Percentiles rank a stretch among this genome's conserved stretches.
Evolutionary conservation across 2,329 filamentous ascomycete genomes (phyloP).

Genomic region (Podosphaera aphanis): DNA sequence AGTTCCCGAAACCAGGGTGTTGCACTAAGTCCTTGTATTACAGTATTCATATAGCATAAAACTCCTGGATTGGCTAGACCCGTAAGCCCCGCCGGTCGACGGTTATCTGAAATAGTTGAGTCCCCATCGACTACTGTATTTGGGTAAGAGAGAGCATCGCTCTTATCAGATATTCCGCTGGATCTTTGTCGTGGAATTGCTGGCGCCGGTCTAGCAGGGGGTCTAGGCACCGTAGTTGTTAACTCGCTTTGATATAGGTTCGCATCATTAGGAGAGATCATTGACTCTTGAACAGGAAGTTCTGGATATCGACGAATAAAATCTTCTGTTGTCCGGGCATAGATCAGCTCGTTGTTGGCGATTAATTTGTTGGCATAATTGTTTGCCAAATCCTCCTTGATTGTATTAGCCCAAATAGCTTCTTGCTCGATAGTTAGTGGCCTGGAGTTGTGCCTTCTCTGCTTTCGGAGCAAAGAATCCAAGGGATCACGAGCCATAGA

Average conservation of each 20-base stretch:
- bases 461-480: conserved; percentile 9
- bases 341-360: conserved; percentile 23
- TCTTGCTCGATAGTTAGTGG: conserved; percentile 65
- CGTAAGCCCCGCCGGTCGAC: conserved; percentile 32
- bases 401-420: conserved; percentile 53
- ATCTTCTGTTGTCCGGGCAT: conserved; percentile 54
- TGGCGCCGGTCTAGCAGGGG: conserved; percentile 23
- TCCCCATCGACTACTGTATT: conserved; percentile 22
- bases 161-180: conserved; percentile 49
- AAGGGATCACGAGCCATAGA: conserved; percentile 20
- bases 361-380: conserved; percentile 30
- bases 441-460: conserved; percentile 28
- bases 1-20: conserved; percentile 45
- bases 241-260: conserved; percentile 11
- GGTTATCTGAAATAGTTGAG: conserved; percentile 18
- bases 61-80: conserved; percentile 62
- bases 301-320: conserved; percentile 67
- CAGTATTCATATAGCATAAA: conserved; percentile 85
- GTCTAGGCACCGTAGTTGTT: conserved; percentile 12
- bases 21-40: conserved; percentile 59
- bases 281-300: conserved; percentile 36
- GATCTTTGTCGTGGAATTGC: conserved; percentile 43
- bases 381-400: conserved; percentile 16
- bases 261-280: conserved; percentile 20
- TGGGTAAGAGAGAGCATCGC: conserved; percentile 7